Evolutionary conservation across 2,329 filamentous ascomycete genomes (phyloP).

Genomic region (Phyllosticta paracitricarpa): DNA sequence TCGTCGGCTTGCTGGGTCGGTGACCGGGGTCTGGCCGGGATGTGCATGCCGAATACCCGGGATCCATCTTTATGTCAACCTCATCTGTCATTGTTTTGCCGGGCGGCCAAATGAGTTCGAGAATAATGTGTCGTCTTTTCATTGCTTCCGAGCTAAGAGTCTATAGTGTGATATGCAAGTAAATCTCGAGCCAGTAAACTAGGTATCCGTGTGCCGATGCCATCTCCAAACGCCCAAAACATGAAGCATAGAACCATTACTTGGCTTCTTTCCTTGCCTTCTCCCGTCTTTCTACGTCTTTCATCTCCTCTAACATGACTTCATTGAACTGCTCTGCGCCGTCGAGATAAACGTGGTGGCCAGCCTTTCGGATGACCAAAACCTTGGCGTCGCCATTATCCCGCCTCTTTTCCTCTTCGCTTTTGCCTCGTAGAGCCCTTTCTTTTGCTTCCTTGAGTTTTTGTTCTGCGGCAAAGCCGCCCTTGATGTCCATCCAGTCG

Average conservation of each 20-base stretch:
- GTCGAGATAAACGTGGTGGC: constrained; percentile 64
- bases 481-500: constrained; percentile 34
- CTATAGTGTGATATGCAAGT: background rate
- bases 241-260: background rate
- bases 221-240: background rate
- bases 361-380: constrained; percentile 60
- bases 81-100: background rate
- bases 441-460: constrained; percentile 61
- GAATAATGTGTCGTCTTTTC: background rate
- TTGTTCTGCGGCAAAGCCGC: constrained; percentile 69
- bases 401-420: constrained; percentile 53
- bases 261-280: constrained; percentile 10
- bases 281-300: constrained; percentile 43
- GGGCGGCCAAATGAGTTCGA: background rate
- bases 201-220: background rate
- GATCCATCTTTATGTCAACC: background rate
- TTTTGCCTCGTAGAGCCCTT: constrained; percentile 47
- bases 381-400: constrained; percentile 82
- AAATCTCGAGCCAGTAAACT: background rate
- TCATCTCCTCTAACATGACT: constrained; percentile 56
- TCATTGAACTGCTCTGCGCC: constrained; percentile 61
- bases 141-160: background rate
- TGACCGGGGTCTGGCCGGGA: background rate
- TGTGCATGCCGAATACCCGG: background rate
- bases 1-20: background rate